Percentiles rank a stretch among this genome's conserved stretches.
These are phyloP conservation scores for Auricularia sp. DNA, from an alignment of 768 basidiomycete genomes.

Conservation along the genomic window DNA sequence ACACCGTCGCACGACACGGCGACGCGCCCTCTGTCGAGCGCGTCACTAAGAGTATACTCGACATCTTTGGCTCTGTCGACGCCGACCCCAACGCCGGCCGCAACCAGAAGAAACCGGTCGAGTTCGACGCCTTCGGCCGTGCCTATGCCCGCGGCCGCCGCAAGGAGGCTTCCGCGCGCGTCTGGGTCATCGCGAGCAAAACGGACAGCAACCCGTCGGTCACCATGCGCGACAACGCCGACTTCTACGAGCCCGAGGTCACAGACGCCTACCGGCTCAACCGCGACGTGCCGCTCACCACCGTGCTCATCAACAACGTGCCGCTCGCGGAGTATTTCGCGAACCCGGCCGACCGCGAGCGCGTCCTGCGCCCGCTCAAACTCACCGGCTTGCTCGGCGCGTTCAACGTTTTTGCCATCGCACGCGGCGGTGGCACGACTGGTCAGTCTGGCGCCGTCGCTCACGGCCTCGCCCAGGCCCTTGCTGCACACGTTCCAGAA, in stretches of 20 bases:
- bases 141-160: constrained; percentile 79
- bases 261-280: constrained; percentile 20
- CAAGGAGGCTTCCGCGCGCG: constrained; percentile 83
- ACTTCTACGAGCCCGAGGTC: constrained; percentile 12
- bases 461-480: constrained; percentile 63
- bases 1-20: constrained; percentile 48
- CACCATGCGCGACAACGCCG: constrained; percentile 6
- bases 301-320: constrained; percentile 76
- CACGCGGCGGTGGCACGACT: constrained; percentile 79
- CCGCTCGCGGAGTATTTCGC: constrained; percentile 75
- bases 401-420: constrained; percentile 65
- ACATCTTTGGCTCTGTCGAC: constrained; percentile 50
- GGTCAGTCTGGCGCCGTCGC: constrained; percentile 87
- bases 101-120: constrained; percentile 43
- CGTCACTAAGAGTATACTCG: constrained; percentile 41
- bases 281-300: constrained; percentile 31
- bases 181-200: constrained; percentile 79
- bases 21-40: constrained; percentile 46
- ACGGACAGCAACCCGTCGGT: constrained; percentile 1
- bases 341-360: constrained; percentile 64
- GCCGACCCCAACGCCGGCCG: constrained; percentile 35
- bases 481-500: constrained; percentile 60
- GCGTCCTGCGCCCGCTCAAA: constrained; percentile 72
- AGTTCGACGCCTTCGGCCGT: constrained; percentile 67
- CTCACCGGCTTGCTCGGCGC: constrained; percentile 75